phyloP scores from a whole-genome alignment of 306 rosid genomes.

The Senna tora region DNA sequence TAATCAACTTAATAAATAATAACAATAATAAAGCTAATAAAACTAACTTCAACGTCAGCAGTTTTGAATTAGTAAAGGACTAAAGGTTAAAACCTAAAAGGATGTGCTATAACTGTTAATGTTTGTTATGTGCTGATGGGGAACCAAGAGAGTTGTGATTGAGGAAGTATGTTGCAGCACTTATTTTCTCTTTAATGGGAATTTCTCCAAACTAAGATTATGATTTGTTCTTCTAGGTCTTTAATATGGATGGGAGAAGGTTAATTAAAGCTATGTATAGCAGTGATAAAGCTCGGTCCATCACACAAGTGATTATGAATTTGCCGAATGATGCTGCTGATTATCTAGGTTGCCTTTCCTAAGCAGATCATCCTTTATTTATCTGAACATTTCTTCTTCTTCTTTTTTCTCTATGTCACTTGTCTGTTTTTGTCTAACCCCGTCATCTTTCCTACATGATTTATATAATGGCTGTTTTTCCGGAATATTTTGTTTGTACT shows the following conservation, averaged over 20 bases:
- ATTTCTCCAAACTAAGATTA: conserved; percentile 30
- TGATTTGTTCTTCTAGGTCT: conserved; percentile 59
- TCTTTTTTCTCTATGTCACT: conserved; percentile 17
- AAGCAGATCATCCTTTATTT: conserved; percentile 20
- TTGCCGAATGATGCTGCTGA: conserved; percentile 91
- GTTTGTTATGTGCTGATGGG: conserved; percentile 23
- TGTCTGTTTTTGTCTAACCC: conserved; percentile 19
- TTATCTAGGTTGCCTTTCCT: conserved; percentile 67
- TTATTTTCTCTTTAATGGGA: conserved; percentile 18
- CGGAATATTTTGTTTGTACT: neutral
- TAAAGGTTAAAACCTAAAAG: conserved; percentile 12
- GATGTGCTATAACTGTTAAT: conserved; percentile 2
- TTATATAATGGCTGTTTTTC: neutral
- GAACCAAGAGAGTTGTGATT: conserved; percentile 40
- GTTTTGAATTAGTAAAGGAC: conserved; percentile 7
- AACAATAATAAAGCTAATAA: no score
- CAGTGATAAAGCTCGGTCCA: conserved; percentile 73
- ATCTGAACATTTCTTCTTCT: neutral
- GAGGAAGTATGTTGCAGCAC: conserved; percentile 24
- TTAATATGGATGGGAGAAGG: conserved; percentile 97
- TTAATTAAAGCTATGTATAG: conserved; percentile 78
- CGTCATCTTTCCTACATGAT: conserved; percentile 33
- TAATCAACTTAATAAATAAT: no score
- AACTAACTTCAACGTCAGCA: no score
- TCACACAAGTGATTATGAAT: conserved; percentile 95